Evolutionary conservation across 2,329 filamentous ascomycete species (phyloP).

Genomic region (Cryphonectria carpinicola): DNA sequence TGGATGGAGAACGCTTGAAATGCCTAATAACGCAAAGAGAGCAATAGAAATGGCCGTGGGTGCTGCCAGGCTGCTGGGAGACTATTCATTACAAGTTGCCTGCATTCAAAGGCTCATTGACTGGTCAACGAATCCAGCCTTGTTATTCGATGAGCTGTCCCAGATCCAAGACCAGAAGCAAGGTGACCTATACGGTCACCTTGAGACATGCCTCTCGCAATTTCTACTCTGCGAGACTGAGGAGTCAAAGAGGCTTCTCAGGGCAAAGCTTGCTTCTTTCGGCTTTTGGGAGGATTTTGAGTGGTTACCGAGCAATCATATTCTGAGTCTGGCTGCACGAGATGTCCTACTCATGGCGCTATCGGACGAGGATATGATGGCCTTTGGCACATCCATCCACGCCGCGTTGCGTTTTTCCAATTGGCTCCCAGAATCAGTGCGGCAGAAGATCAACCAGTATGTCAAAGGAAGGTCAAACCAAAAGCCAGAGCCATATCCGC

Average conservation of each 20-base stretch:
- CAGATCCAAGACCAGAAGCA: not conserved
- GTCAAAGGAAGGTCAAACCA: not conserved
- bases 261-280: not conserved
- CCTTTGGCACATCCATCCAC: not conserved
- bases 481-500: not conserved
- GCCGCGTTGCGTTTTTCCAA: not conserved
- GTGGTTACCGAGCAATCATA: not conserved
- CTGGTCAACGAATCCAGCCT: not conserved
- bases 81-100: not conserved
- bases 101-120: not conserved
- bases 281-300: not conserved
- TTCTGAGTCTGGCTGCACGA: not conserved
- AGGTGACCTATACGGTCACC: not conserved
- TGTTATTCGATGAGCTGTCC: slow-evolving; percentile 1
- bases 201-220: not conserved
- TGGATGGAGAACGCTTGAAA: not conserved
- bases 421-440: not conserved
- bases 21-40: not conserved
- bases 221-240: not conserved
- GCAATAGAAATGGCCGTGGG: not conserved
- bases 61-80: not conserved
- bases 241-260: not conserved
- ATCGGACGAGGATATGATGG: not conserved
- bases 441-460: not conserved
- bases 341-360: slow-evolving; percentile 6